phyloP scores from a whole-genome alignment of 768 basidiomycete species.

The Phylloporus arenicola region DNA sequence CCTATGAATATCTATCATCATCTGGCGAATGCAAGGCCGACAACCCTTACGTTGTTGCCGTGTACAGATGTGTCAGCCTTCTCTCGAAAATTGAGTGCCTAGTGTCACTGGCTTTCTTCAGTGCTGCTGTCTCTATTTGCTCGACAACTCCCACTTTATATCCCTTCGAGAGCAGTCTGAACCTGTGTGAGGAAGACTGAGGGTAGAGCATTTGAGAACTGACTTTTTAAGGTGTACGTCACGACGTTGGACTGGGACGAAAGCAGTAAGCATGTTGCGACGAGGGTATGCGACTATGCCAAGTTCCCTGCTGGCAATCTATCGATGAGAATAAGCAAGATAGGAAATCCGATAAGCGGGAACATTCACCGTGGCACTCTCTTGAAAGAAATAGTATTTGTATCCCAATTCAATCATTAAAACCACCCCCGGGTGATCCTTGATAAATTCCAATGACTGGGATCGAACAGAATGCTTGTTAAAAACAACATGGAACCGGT shows the following conservation, averaged over 20 bases:
- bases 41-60: constrained; percentile 71
- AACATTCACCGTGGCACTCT: constrained; percentile 66
- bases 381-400: constrained; percentile 76
- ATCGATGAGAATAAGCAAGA: constrained; percentile 10
- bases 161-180: constrained; percentile 68
- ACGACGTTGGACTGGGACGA: constrained; percentile 63
- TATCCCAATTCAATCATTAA: constrained; percentile 83
- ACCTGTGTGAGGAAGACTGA: not conserved
- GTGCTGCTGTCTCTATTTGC: constrained; percentile 82
- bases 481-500: not conserved
- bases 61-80: constrained; percentile 73
- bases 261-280: constrained; percentile 71
- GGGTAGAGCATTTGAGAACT: constrained; percentile 6
- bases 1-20: constrained; percentile 36
- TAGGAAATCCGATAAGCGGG: not conserved
- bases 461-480: not conserved
- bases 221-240: constrained; percentile 76
- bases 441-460: constrained; percentile 48
- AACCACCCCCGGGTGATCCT: constrained; percentile 57
- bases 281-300: constrained; percentile 70
- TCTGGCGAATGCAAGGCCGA: not conserved
- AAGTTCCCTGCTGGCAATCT: constrained; percentile 73
- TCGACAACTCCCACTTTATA: constrained; percentile 80
- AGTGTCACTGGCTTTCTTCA: constrained; percentile 79
- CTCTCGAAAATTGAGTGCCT: constrained; percentile 69